phyloP scores from a whole-genome alignment of 2,329 filamentous ascomycete species.

The Sphaerulina vaccinii region DNA sequence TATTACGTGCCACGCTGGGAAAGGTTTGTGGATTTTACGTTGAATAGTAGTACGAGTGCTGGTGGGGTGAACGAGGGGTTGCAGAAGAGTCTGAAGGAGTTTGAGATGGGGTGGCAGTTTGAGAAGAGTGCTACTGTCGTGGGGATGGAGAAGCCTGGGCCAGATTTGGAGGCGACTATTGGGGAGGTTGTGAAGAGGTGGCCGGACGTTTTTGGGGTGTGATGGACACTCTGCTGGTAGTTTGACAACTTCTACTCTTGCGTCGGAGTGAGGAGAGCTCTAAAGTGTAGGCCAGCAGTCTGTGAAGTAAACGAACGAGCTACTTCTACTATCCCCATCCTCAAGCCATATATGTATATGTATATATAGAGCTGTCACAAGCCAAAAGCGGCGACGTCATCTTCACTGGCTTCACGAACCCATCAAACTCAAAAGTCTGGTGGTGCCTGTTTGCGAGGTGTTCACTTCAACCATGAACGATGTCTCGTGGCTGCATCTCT shows the following conservation, averaged over 20 bases:
- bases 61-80: conserved; percentile 22
- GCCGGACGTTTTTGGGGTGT: conserved; percentile 20
- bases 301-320: too few relatives aligned
- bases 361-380: too few relatives aligned
- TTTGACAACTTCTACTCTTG: too few relatives aligned
- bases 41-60: conserved; percentile 15
- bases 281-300: too few relatives aligned
- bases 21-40: conserved; percentile 46
- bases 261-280: too few relatives aligned
- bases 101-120: conserved; percentile 27
- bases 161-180: conserved; percentile 12
- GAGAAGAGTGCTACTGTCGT: conserved; percentile 14
- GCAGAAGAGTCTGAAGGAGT: conserved; percentile 15
- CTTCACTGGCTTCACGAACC: too few relatives aligned
- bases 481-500: background rate
- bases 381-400: too few relatives aligned
- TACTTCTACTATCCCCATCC: too few relatives aligned
- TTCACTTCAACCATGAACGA: background rate
- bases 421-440: too few relatives aligned
- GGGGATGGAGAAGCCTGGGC: conserved; percentile 13
- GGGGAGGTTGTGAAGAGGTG: conserved; percentile 18
- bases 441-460: too few relatives aligned
- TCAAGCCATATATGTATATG: too few relatives aligned
- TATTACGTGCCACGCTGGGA: conserved; percentile 52
- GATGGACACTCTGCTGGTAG: background rate